phyloP scores from a whole-genome alignment of 1,139 yeast species.

The Suhomyces kunorum region DNA sequence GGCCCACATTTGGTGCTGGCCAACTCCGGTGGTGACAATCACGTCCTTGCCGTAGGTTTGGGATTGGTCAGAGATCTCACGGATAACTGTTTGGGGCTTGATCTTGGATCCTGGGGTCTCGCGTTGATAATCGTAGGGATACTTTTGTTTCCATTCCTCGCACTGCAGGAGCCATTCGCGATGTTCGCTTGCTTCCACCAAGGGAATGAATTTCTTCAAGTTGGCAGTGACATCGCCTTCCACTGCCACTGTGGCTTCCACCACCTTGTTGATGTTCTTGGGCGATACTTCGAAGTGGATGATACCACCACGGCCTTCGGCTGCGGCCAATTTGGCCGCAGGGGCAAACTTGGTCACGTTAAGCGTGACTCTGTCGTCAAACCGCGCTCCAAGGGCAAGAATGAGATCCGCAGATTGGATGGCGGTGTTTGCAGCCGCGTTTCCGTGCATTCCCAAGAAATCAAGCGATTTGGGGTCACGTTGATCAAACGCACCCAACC shows the following conservation, averaged over 20 bases:
- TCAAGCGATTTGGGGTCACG: slow-evolving; percentile 86
- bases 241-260: slow-evolving; percentile 93
- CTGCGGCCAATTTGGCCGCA: slow-evolving; percentile 84
- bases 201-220: slow-evolving; percentile 70
- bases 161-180: slow-evolving; percentile 77
- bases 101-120: slow-evolving; percentile 80
- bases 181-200: slow-evolving; percentile 65
- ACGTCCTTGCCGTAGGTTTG: slow-evolving; percentile 69
- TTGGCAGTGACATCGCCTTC: slow-evolving; percentile 93
- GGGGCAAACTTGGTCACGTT: slow-evolving; percentile 89
- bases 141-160: slow-evolving; percentile 79
- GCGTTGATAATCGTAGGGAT: slow-evolving; percentile 76
- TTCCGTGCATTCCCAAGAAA: slow-evolving; percentile 98
- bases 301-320: slow-evolving; percentile 90
- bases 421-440: slow-evolving; percentile 91
- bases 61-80: slow-evolving; percentile 75
- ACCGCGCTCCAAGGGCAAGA: slow-evolving; percentile 93
- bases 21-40: slow-evolving; percentile 95
- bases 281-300: slow-evolving; percentile 94
- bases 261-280: slow-evolving; percentile 95
- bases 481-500: slow-evolving; percentile 92
- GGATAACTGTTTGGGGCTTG: slow-evolving; percentile 90
- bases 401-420: slow-evolving; percentile 92
- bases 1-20: slow-evolving; percentile 99
- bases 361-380: slow-evolving; percentile 97